Percentiles rank a stretch among this genome's conserved stretches.
Evolutionary conservation across 2,329 filamentous ascomycete species (phyloP).

Genomic region (Ustulina deusta): DNA sequence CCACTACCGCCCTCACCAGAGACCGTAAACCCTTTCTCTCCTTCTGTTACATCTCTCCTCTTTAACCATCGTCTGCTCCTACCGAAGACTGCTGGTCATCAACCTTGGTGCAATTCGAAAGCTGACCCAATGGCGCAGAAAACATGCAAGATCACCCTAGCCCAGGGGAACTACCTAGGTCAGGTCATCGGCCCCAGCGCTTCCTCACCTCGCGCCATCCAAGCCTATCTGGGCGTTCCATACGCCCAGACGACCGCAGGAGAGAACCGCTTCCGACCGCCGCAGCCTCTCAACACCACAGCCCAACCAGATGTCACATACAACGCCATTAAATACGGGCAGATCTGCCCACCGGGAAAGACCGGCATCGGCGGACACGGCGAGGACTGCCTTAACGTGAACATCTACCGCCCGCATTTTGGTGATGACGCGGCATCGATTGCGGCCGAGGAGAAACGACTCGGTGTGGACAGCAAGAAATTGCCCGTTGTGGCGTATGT

Average conservation of each 20-base stretch:
- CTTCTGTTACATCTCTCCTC: constrained; percentile 8
- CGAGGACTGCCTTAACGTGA: constrained; percentile 67
- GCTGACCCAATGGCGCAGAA: constrained; percentile 45
- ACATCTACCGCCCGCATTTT: constrained; percentile 60
- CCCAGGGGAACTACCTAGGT: constrained; percentile 58
- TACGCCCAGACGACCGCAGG: constrained; percentile 57
- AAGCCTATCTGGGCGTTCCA: constrained; percentile 63
- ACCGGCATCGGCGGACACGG: constrained; percentile 49
- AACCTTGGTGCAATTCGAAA: constrained; percentile 1
- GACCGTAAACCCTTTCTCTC: background rate
- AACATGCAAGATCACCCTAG: constrained; percentile 49
- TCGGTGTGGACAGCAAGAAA: constrained; percentile 44
- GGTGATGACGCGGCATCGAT: constrained; percentile 44
- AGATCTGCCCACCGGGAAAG: constrained; percentile 51
- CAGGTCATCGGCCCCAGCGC: constrained; percentile 48
- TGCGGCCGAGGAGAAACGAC: constrained; percentile 43
- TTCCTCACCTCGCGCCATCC: constrained; percentile 56
- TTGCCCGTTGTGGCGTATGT: constrained; percentile 70
- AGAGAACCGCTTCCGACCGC: constrained; percentile 60
- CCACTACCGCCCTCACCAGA: background rate
- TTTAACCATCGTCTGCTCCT: background rate
- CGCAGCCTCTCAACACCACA: constrained; percentile 50
- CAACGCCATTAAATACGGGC: constrained; percentile 51
- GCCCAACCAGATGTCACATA: constrained; percentile 51
- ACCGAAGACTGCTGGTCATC: background rate